phyloP scores from a whole-genome alignment of 2,329 filamentous ascomycete species.

The Exophiala dermatitidis region DNA sequence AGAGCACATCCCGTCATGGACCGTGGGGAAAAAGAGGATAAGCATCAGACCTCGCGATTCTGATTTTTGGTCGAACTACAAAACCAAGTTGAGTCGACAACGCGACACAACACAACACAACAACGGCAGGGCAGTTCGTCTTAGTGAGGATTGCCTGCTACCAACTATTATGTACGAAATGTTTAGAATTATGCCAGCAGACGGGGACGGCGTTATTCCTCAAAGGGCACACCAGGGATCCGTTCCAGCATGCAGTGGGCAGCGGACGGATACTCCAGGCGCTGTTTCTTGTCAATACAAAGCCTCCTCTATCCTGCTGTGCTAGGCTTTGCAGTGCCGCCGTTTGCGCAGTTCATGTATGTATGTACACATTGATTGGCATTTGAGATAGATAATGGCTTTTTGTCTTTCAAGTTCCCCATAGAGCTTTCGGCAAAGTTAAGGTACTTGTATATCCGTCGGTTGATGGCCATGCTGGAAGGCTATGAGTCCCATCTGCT shows the following conservation, averaged over 20 bases:
- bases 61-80: too few relatives aligned
- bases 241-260: background rate
- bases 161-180: constrained; percentile 7
- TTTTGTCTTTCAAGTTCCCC: background rate
- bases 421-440: background rate
- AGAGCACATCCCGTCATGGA: too few relatives aligned
- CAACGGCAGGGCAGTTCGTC: background rate
- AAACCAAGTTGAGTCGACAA: too few relatives aligned
- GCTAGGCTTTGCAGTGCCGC: background rate
- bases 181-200: background rate
- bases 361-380: constrained; percentile 1
- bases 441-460: too few relatives aligned
- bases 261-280: background rate
- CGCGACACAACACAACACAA: background rate
- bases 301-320: background rate
- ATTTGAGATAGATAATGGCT: constrained; percentile 2
- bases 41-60: too few relatives aligned
- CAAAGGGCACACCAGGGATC: background rate
- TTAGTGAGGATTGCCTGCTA: background rate
- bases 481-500: too few relatives aligned
- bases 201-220: too few relatives aligned
- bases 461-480: too few relatives aligned
- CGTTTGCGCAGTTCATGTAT: background rate
- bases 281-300: background rate
- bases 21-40: too few relatives aligned